These are phyloP conservation scores for Avena insularis DNA, from an alignment of 176 grass and related monocot genomes.

Conservation along the genomic window DNA sequence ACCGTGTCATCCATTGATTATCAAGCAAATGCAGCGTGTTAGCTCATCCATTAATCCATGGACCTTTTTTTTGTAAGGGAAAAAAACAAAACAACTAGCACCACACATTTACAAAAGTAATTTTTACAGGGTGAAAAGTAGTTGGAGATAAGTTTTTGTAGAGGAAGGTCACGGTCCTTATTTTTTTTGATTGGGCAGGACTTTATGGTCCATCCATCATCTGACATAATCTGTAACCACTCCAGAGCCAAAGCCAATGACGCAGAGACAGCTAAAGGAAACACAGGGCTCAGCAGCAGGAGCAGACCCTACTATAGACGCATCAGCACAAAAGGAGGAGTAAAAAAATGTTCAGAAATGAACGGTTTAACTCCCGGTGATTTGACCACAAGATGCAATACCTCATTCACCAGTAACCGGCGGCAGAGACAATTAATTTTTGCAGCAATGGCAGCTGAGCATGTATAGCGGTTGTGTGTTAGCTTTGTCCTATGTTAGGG, in stretches of 20 bases:
- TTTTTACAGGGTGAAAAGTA: constrained; percentile 1
- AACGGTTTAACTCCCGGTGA: constrained; percentile 9
- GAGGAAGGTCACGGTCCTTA: neutral
- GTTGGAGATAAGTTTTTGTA: constrained; percentile 21
- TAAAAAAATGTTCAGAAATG: neutral
- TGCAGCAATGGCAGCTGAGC: neutral
- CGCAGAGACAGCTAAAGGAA: constrained; percentile 40
- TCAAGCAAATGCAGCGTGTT: constrained; percentile 4
- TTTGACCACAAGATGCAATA: neutral
- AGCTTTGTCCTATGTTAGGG: constrained; percentile 18
- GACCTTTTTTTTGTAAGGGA: neutral
- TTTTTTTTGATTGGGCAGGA: constrained; percentile 21
- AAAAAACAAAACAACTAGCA: neutral
- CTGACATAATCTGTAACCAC: constrained; percentile 38
- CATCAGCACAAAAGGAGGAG: neutral
- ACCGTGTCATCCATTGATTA: neutral
- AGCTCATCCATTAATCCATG: neutral
- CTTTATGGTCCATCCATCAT: constrained; percentile 45
- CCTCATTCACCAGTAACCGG: neutral
- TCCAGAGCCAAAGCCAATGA: constrained; percentile 37
- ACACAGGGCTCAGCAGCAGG: neutral
- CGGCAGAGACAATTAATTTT: too few relatives aligned
- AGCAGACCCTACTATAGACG: neutral
- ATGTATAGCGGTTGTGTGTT: neutral
- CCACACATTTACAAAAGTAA: neutral